A percentile compares a stretch with the other conserved stretches of the same genome.
These are phyloP conservation scores for Conoideocrella luteorostrata DNA, from an alignment of 2,329 filamentous ascomycete species.

Conservation along the genomic window DNA sequence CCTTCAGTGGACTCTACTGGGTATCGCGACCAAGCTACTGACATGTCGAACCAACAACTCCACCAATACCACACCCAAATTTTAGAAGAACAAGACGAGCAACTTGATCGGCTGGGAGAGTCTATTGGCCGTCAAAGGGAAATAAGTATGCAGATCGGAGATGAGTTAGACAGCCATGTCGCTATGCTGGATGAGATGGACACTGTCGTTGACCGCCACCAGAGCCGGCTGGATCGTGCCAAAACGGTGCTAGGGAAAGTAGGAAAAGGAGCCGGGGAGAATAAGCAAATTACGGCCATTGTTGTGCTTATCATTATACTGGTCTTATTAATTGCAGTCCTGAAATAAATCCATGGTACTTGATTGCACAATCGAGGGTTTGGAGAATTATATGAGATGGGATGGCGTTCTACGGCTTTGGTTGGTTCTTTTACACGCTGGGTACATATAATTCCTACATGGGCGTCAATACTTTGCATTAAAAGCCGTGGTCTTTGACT, in stretches of 20 bases:
- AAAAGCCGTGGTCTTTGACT: too few relatives aligned
- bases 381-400: not conserved
- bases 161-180: slow-evolving; percentile 89
- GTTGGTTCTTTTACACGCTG: too few relatives aligned
- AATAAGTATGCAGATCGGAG: slow-evolving; percentile 90
- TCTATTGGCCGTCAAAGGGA: slow-evolving; percentile 86
- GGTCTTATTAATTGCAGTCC: slow-evolving; percentile 72
- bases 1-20: slow-evolving; percentile 45
- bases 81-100: slow-evolving; percentile 83
- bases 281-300: slow-evolving; percentile 79
- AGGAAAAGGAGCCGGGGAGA: slow-evolving; percentile 69
- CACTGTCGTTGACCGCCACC: slow-evolving; percentile 72
- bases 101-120: slow-evolving; percentile 81
- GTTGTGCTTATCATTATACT: slow-evolving; percentile 77
- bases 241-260: slow-evolving; percentile 65
- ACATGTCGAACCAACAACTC: slow-evolving; percentile 75
- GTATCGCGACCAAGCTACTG: slow-evolving; percentile 52
- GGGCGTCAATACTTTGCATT: too few relatives aligned
- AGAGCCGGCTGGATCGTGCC: slow-evolving; percentile 68
- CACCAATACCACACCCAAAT: slow-evolving; percentile 77
- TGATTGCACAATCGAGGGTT: not conserved
- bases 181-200: slow-evolving; percentile 87
- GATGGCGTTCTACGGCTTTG: not conserved
- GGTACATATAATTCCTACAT: too few relatives aligned
- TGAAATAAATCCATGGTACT: slow-evolving; percentile 55